phyloP scores from a whole-genome alignment of 768 basidiomycete species.

The Russula abietina region DNA sequence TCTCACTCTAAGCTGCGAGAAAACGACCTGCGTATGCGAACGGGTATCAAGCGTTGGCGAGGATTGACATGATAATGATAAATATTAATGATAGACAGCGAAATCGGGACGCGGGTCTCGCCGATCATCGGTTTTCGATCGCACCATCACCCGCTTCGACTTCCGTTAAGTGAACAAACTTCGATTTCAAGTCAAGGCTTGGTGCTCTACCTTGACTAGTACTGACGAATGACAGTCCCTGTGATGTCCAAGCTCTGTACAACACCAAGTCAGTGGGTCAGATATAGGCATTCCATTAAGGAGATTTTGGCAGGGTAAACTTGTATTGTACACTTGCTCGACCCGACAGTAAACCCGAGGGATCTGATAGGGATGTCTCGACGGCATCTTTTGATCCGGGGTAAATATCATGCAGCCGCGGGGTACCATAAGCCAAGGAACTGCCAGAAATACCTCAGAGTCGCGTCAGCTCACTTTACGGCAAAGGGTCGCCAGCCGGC shows the following conservation, averaged over 20 bases:
- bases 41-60: not conserved
- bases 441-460: not conserved
- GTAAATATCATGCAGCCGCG: not conserved
- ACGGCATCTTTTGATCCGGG: not conserved
- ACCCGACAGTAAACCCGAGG: not conserved
- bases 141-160: not conserved
- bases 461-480: too few species aligned
- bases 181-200: not conserved
- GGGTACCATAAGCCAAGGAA: not conserved
- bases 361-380: not conserved
- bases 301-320: not conserved
- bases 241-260: not conserved
- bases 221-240: not conserved
- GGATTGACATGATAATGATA: not conserved
- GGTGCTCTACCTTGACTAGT: not conserved
- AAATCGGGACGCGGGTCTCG: slow-evolving; percentile 8
- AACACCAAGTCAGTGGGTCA: not conserved
- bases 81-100: not conserved
- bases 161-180: not conserved
- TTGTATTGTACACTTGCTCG: not conserved
- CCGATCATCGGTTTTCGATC: slow-evolving; percentile 5
- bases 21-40: not conserved
- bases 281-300: not conserved
- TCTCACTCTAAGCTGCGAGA: slow-evolving; percentile 3
- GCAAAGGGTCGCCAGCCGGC: too few species aligned